Evolutionary conservation across 345 rosid genomes (phyloP).

Genomic region (Leavenworthia alabamica): DNA sequence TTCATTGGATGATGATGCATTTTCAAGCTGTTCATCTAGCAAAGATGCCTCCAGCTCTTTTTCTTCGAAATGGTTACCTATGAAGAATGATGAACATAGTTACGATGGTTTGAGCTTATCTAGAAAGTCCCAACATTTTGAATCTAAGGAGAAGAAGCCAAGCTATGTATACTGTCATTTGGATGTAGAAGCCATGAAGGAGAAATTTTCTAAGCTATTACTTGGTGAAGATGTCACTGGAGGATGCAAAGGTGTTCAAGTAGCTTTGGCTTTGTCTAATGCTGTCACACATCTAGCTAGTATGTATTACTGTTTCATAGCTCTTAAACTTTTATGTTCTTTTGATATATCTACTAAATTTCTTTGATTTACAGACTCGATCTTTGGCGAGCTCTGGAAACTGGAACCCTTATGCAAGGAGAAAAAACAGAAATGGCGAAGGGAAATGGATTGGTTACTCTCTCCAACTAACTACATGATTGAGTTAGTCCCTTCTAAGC

Average conservation of each 20-base stretch:
- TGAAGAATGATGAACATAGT: slow-evolving; percentile 47
- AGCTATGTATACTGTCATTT: slow-evolving; percentile 34
- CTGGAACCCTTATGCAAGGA: slow-evolving; percentile 79
- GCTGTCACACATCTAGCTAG: slow-evolving; percentile 86
- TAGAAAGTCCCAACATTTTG: slow-evolving; percentile 49
- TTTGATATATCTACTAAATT: slow-evolving; percentile 4
- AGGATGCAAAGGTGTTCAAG: slow-evolving; percentile 56
- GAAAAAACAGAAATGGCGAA: slow-evolving; percentile 68
- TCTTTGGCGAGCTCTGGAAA: slow-evolving; percentile 97
- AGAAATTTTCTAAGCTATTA: slow-evolving; percentile 71
- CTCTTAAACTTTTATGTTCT: neutral
- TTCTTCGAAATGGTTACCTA: slow-evolving; percentile 67
- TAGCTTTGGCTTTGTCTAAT: slow-evolving; percentile 83
- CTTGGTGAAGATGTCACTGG: slow-evolving; percentile 85
- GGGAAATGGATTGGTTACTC: slow-evolving; percentile 93
- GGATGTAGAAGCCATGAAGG: slow-evolving; percentile 80
- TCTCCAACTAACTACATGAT: slow-evolving; percentile 95
- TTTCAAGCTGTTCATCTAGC: slow-evolving; percentile 90
- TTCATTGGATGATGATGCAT: slow-evolving; percentile 67
- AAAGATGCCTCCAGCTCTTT: slow-evolving; percentile 82
- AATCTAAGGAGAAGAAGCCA: slow-evolving; percentile 57
- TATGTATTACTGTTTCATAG: slow-evolving; percentile 20
- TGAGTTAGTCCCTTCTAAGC: slow-evolving; percentile 94
- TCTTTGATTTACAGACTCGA: slow-evolving; percentile 60
- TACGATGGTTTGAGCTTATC: slow-evolving; percentile 52